Conservation (phyloP, 805 yeast species). For the Nakazawaea wickerhamii region DNA sequence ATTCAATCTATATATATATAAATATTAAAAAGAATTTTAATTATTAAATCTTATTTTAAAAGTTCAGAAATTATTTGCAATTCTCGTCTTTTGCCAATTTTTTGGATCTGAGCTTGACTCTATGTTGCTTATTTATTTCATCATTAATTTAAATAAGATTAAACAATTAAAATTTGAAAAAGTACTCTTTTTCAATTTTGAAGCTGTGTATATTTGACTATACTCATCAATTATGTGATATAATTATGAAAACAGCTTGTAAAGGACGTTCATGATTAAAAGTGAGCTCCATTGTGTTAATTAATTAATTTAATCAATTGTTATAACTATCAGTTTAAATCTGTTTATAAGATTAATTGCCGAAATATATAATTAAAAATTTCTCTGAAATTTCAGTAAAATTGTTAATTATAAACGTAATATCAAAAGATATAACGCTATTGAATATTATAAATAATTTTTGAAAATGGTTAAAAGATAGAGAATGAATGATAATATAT, state of each 20-base stretch:
- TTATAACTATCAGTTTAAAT: conserved; percentile 70
- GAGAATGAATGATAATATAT: too few relatives aligned
- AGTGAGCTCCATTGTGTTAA: conserved; percentile 88
- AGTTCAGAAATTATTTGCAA: conserved; percentile 40
- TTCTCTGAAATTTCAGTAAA: too few relatives aligned
- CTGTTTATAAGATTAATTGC: conserved; percentile 46
- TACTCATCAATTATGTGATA: conserved; percentile 32
- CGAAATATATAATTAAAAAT: conserved; percentile 34
- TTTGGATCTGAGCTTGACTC: conserved; percentile 84
- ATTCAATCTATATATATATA: too few relatives aligned
- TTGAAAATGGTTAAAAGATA: too few relatives aligned
- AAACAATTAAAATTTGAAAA: conserved; percentile 6
- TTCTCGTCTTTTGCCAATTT: conserved; percentile 58
- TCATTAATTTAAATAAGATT: conserved; percentile 34
- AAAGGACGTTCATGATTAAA: conserved; percentile 56
- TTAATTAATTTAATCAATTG: conserved; percentile 38
- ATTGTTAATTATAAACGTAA: too few relatives aligned
- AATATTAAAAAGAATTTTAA: neutral
- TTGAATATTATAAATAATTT: too few relatives aligned
- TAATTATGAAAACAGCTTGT: conserved; percentile 18
- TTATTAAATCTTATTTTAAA: neutral
- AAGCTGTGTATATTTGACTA: conserved; percentile 59
- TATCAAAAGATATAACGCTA: too few relatives aligned
- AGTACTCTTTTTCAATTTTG: conserved; percentile 27
- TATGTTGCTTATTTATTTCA: conserved; percentile 77